Conservation (phyloP, 257 asterid genomes). For the Anisodus tanguticus region DNA sequence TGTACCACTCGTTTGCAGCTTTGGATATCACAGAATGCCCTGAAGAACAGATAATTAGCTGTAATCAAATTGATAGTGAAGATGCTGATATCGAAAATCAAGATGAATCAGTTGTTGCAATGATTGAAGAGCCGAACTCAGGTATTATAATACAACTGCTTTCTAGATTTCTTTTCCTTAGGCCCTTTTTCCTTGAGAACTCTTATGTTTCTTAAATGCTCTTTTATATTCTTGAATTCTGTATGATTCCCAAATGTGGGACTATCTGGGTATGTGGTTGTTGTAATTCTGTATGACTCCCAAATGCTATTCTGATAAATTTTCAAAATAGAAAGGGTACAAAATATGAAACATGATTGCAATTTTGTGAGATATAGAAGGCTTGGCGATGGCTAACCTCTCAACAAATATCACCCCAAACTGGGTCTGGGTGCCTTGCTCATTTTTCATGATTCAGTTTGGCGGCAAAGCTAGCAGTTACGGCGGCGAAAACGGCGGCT, state of each 20-base stretch:
- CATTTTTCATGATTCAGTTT: neutral
- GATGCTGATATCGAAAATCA: slow-evolving; percentile 36
- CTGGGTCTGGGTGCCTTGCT: neutral
- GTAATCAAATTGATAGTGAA: slow-evolving; percentile 30
- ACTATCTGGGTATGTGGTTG: too few species aligned
- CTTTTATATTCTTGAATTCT: neutral
- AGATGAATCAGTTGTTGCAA: slow-evolving; percentile 34
- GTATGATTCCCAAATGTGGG: neutral
- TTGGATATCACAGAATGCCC: slow-evolving; percentile 29
- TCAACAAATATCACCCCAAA: neutral
- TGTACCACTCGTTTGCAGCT: slow-evolving; percentile 35
- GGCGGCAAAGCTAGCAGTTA: neutral
- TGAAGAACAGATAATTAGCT: slow-evolving; percentile 28
- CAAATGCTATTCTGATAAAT: neutral
- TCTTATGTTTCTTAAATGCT: neutral
- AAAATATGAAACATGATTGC: neutral
- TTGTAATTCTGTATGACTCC: too few species aligned
- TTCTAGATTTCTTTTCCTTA: neutral
- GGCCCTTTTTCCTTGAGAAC: neutral
- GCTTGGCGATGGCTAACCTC: neutral
- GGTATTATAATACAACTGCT: slow-evolving; percentile 23
- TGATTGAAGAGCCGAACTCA: slow-evolving; percentile 34
- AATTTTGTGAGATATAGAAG: neutral
- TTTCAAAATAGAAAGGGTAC: neutral
- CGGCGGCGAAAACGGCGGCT: too few species aligned